Conservation (phyloP, 108 stramenopile species). For the Pseudonitzschia pungens region DNA sequence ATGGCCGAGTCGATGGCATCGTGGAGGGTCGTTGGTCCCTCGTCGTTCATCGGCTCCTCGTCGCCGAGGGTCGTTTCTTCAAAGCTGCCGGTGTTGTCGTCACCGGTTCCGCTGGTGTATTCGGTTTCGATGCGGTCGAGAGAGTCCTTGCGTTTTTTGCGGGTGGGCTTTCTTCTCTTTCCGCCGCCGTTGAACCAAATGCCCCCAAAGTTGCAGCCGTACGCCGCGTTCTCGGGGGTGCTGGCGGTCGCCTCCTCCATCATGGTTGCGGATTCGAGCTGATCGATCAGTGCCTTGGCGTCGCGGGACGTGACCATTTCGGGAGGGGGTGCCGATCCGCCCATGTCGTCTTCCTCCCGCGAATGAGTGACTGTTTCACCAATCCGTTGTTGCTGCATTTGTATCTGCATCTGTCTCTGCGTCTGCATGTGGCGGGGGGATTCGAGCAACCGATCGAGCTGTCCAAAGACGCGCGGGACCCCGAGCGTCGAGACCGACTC, state of each 20-base stretch:
- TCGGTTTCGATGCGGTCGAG: not conserved
- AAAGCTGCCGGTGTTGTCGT: not conserved
- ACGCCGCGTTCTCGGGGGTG: slow-evolving; percentile 2
- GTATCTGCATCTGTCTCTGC: too few relatives aligned
- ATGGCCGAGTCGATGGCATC: slow-evolving; percentile 9
- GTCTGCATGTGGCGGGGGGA: not conserved
- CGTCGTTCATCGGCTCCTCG: not conserved
- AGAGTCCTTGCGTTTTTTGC: not conserved
- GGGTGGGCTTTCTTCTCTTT: not conserved
- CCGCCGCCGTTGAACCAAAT: not conserved
- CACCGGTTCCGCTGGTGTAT: not conserved
- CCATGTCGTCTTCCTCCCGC: not conserved
- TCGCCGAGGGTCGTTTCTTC: not conserved
- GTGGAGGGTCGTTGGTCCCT: not conserved
- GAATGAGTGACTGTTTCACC: too few relatives aligned
- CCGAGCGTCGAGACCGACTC: slow-evolving; percentile 39
- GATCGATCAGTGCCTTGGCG: slow-evolving; percentile 31
- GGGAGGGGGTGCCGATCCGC: not conserved
- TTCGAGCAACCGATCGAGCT: slow-evolving; percentile 6
- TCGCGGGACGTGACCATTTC: slow-evolving; percentile 12
- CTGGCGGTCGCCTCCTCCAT: slow-evolving; percentile 16
- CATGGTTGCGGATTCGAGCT: slow-evolving; percentile 29
- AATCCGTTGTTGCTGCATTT: not conserved
- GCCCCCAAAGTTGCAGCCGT: not conserved
- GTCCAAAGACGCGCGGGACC: slow-evolving; percentile 20